Evolutionary conservation across 2,329 filamentous ascomycete species (phyloP), one percentile per base, ranked within the genome.

Genomic region (Biscogniauxia sp.): DNA sequence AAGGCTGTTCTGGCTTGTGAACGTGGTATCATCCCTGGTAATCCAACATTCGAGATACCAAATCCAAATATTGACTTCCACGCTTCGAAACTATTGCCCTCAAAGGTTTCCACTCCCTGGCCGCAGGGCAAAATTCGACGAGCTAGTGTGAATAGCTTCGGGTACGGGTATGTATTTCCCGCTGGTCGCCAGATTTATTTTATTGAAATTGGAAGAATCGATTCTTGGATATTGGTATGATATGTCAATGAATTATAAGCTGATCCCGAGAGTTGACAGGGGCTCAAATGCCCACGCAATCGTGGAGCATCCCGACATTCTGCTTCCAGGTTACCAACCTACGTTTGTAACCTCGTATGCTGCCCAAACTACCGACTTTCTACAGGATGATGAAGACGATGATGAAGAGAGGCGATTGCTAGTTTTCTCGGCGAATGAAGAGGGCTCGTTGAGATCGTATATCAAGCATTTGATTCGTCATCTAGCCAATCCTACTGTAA

Each of bases 111-210:
- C 26, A 53, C 57, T 1, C 23, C 20, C 6, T 62, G 60, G 60
- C 60, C 60, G 0, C 3, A 32, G 8, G 26, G 41, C 17, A 7
- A 49, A 1, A 37, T 28, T n/a, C 54, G 50, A 5, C 28, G 60
- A 4, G 60, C 60, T 2, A 55, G 60, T 13, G 25, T 62, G 8
- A 62, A 62, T 23, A 60, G 57, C 7, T 62, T 62, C 17, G 60
- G 60, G 1, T 59, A 51, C 9, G 60, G 60, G 23, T 23, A 23
- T 3, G 23, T 23, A 23, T 3, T 23, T 23, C 5, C 23, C 5
- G 2, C 2, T 23, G 23, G 5, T 23, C 5, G 23, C 23, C 23
- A 23, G 23, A 23, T 23, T 23, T 23, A 23, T 5, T 5, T 23
- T 23, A 3, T 23, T 23, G 23, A 3, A 23, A 23, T 23, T 2